These are phyloP conservation scores for Exophiala xenobiotica DNA, from an alignment of 2,329 filamentous ascomycete species.

Conservation along the genomic window DNA sequence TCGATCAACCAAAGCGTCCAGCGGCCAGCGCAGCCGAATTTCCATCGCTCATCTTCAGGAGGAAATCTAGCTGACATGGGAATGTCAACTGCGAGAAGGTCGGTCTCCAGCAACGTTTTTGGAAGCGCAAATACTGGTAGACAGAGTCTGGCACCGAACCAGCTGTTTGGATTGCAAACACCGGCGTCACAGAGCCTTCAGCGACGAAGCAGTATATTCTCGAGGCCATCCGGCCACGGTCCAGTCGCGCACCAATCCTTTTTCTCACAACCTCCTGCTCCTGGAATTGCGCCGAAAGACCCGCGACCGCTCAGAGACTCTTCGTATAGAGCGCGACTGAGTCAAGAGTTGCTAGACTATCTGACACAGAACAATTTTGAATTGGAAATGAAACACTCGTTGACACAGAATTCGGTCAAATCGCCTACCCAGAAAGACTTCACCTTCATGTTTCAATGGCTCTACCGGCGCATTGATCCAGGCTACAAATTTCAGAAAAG, in stretches of 20 bases:
- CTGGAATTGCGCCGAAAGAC: conserved; percentile 80
- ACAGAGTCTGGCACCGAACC: conserved; percentile 68
- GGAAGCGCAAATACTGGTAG: conserved; percentile 59
- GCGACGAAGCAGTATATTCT: conserved; percentile 78
- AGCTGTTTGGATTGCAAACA: conserved; percentile 51
- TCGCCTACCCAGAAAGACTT: conserved; percentile 98
- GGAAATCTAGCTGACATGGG: conserved; percentile 76
- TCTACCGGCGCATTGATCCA: conserved; percentile 94
- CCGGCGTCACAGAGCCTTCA: conserved; percentile 56
- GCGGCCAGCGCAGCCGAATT: conserved; percentile 81
- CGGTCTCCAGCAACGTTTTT: conserved; percentile 68
- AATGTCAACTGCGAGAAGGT: conserved; percentile 79
- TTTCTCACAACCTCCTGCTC: conserved; percentile 81
- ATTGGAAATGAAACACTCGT: conserved; percentile 90
- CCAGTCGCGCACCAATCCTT: conserved; percentile 83
- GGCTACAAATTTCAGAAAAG: conserved; percentile 90
- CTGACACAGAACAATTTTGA: conserved; percentile 93
- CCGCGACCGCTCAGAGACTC: conserved; percentile 82
- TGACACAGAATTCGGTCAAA: conserved; percentile 88
- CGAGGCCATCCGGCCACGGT: conserved; percentile 66
- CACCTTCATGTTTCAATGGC: conserved; percentile 95
- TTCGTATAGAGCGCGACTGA: conserved; percentile 76
- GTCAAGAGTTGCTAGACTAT: conserved; percentile 87
- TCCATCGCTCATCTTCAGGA: conserved; percentile 80
- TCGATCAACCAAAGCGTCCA: conserved; percentile 85